Evolutionary conservation across 495 filamentous ascomycete genomes (phyloP).

Genomic region (Zalerion maritima): DNA sequence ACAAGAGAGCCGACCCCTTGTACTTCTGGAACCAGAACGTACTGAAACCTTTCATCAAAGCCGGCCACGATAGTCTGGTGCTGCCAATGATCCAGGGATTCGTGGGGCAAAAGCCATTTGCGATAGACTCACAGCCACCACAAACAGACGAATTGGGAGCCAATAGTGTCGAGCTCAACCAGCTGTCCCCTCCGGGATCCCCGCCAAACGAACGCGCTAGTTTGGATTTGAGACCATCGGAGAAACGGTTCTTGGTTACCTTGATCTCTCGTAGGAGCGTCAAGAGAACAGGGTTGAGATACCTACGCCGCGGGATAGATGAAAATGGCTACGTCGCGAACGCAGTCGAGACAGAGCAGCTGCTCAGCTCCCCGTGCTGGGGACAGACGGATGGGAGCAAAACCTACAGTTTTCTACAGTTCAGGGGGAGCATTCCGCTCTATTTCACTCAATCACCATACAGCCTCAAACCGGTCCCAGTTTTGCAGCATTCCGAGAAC

Average conservation of each 20-base stretch:
- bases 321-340: slow-evolving; percentile 83
- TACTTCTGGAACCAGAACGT: slow-evolving; percentile 88
- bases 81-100: slow-evolving; percentile 90
- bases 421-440: slow-evolving; percentile 75
- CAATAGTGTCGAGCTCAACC: slow-evolving; percentile 27
- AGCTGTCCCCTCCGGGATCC: slow-evolving; percentile 12
- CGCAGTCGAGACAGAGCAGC: slow-evolving; percentile 83
- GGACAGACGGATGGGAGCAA: slow-evolving; percentile 41
- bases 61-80: slow-evolving; percentile 48
- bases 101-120: slow-evolving; percentile 74
- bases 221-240: slow-evolving; percentile 17
- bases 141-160: slow-evolving; percentile 24
- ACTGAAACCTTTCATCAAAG: slow-evolving; percentile 55
- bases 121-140: slow-evolving; percentile 36
- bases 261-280: slow-evolving; percentile 74
- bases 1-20: slow-evolving; percentile 58
- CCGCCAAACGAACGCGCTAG: slow-evolving; percentile 9
- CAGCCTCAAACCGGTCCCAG: slow-evolving; percentile 74
- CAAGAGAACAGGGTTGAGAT: slow-evolving; percentile 73
- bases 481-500: slow-evolving; percentile 59
- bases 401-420: slow-evolving; percentile 70
- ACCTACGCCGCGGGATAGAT: slow-evolving; percentile 82
- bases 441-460: slow-evolving; percentile 92
- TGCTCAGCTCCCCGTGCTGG: slow-evolving; percentile 53
- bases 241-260: slow-evolving; percentile 56